Evolutionary conservation across 2,329 filamentous ascomycete genomes (phyloP).

Genomic region (Thermomyces lanuginosus): DNA sequence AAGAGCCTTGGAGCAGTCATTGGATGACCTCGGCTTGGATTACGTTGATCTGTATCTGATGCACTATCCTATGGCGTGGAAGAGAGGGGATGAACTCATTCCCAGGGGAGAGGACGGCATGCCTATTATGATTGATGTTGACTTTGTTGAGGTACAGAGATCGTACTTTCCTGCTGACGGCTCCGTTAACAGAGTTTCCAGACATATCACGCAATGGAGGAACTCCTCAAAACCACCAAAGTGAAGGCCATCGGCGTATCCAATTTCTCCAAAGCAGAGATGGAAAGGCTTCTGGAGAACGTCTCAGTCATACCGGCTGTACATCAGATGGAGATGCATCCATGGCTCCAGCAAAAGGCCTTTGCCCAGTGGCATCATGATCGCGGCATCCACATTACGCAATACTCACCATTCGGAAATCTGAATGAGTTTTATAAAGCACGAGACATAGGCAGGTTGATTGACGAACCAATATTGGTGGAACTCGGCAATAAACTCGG

Average conservation of each 20-base stretch:
- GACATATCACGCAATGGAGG: slow-evolving; percentile 38
- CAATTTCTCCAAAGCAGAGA: slow-evolving; percentile 35
- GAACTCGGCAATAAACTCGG: slow-evolving; percentile 38
- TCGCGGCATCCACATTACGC: slow-evolving; percentile 37
- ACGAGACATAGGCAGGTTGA: slow-evolving; percentile 31
- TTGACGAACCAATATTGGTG: slow-evolving; percentile 34
- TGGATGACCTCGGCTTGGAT: slow-evolving; percentile 46
- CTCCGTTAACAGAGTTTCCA: slow-evolving; percentile 6
- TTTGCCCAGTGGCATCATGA: slow-evolving; percentile 35
- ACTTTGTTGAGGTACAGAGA: slow-evolving; percentile 38
- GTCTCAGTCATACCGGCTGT: slow-evolving; percentile 31
- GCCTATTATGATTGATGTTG: slow-evolving; percentile 26
- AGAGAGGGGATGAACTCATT: slow-evolving; percentile 30
- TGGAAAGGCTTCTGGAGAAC: slow-evolving; percentile 32
- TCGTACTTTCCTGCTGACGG: slow-evolving; percentile 12
- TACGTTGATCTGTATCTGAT: slow-evolving; percentile 58
- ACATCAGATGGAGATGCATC: slow-evolving; percentile 38
- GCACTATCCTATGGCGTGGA: slow-evolving; percentile 46
- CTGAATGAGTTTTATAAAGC: slow-evolving; percentile 34
- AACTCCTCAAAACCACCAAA: slow-evolving; percentile 26
- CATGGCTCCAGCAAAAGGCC: slow-evolving; percentile 34
- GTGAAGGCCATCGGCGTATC: slow-evolving; percentile 37
- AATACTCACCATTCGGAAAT: slow-evolving; percentile 41
- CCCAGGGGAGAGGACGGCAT: slow-evolving; percentile 31
- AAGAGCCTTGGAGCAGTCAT: slow-evolving; percentile 42